Percentiles rank a stretch among this genome's conserved stretches.
Evolutionary conservation across 345 rosid species (phyloP).

Genomic region (Arabis hirsuta): DNA sequence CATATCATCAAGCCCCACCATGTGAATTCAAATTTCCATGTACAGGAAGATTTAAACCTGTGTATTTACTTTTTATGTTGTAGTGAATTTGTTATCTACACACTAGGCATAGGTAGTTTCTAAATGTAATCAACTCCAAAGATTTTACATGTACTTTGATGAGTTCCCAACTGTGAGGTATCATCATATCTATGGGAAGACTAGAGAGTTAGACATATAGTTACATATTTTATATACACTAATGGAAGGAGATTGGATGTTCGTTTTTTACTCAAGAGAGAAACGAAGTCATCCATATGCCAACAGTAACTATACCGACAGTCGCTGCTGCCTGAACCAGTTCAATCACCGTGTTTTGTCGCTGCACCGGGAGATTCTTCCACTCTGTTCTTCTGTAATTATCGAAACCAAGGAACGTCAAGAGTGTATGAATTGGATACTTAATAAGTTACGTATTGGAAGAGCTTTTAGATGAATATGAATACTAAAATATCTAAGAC

Average conservation of each 20-base stretch:
- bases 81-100: not conserved
- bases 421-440: not conserved
- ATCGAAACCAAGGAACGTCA: slow-evolving; percentile 10
- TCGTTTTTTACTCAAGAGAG: slow-evolving; percentile 48
- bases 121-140: not conserved
- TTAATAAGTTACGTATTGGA: not conserved
- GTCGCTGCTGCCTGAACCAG: slow-evolving; percentile 80
- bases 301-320: slow-evolving; percentile 68
- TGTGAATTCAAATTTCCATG: not conserved
- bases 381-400: slow-evolving; percentile 66
- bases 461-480: not conserved
- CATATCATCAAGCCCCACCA: too few species aligned
- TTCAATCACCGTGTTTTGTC: slow-evolving; percentile 59
- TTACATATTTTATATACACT: slow-evolving; percentile 33
- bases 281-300: slow-evolving; percentile 79
- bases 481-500: slow-evolving; percentile 4
- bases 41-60: not conserved
- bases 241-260: slow-evolving; percentile 22
- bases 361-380: slow-evolving; percentile 65
- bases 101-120: not conserved
- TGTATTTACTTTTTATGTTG: not conserved
- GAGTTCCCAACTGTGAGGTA: slow-evolving; percentile 32
- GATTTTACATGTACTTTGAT: slow-evolving; percentile 25
- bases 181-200: slow-evolving; percentile 30
- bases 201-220: slow-evolving; percentile 32